Evolutionary conservation across 78 protist species (phyloP), one percentile per base, ranked within the genome.

Genomic region (Dictyostelium firmibasis): DNA sequence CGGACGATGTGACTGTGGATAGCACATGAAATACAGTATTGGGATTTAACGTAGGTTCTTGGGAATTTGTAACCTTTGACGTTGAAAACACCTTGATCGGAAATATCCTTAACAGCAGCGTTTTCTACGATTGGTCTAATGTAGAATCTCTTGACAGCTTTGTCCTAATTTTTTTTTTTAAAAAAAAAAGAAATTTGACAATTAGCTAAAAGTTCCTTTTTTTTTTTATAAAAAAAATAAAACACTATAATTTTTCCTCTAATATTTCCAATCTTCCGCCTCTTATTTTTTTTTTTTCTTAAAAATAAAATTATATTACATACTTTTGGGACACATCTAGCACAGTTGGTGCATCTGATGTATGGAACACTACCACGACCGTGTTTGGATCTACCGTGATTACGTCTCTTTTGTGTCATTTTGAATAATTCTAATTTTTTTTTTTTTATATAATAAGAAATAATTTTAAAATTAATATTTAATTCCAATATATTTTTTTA

Each of bases 1-100:
- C 99, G 98, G 20, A 99, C 99, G 38, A 96, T 70, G 91, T 95
- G 98, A 70, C 99, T 88, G 99, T 99, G 99, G 86, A 98, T 96
- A 53, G 99, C 99, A 97, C 99, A 99, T 36, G 99, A 98, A 91
- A 99, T 87, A 97, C 99, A 99, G 98, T 99, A 98, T 83, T 98
- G 98, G 92, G 95, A 79, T 98, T 99, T 99, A 93, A 97, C 76
- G 98, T 98, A 99, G 75, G 98, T 53, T 98, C 98, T 99, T 86
- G 99, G 99, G 76, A 98, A 97, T 47, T 92, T 92, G 98, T 98
- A 99, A 35, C 43, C 97, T 75, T 38, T 47, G 18, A 29, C 87
- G 57, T 60, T 81, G 96, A 77, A 95, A 70, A 96, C 98, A 86
- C 98, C 94, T 11, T 97, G 98, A 82, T 98, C 99, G 29, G 67